These are phyloP conservation scores for Didymella lethalis DNA, from an alignment of 2,329 filamentous ascomycete species.

Conservation along the genomic window DNA sequence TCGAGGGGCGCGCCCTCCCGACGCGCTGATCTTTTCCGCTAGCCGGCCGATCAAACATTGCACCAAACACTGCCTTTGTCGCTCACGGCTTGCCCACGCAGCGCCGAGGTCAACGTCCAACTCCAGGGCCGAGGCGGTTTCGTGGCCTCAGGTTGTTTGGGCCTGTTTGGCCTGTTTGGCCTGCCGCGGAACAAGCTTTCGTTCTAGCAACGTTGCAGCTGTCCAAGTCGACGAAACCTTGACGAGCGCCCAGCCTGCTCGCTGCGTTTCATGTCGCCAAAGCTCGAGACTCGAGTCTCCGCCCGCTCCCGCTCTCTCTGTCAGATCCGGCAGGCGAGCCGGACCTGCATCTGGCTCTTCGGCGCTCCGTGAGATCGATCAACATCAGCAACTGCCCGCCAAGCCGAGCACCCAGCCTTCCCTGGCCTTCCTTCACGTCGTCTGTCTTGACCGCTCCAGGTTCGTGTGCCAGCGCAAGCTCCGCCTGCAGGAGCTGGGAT, in stretches of 20 bases:
- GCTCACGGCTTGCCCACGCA: constrained; percentile 12
- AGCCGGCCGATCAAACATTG: constrained; percentile 46
- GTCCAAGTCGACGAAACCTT: constrained; percentile 12
- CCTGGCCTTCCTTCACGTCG: constrained; percentile 12
- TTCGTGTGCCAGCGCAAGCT: constrained; percentile 28
- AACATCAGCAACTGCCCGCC: constrained; percentile 1
- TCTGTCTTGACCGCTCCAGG: constrained; percentile 26
- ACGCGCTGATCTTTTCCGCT: constrained; percentile 34
- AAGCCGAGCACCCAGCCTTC: constrained; percentile 16
- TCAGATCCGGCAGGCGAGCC: constrained; percentile 33
- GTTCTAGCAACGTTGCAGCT: constrained; percentile 13
- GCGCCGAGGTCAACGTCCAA: constrained; percentile 20
- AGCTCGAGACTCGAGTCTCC: constrained; percentile 5
- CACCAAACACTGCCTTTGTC: constrained; percentile 28
- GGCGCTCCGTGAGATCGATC: constrained; percentile 13
- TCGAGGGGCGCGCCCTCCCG: constrained; percentile 32
- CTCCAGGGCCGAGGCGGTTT: constrained; percentile 15
- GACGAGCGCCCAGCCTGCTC: constrained; percentile 5
- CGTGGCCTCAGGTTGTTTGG: constrained; percentile 10
- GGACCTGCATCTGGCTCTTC: constrained; percentile 18
- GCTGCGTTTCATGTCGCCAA: constrained; percentile 15
- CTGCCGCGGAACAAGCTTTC: constrained; percentile 4
- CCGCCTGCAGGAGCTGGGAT: constrained; percentile 28
- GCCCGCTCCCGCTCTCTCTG: constrained; percentile 18
- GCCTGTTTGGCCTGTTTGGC: constrained; percentile 1